A percentile compares a stretch with the other conserved stretches of the same genome.
phyloP scores from a whole-genome alignment of 78 protist genomes.

The Bodo saltans region DNA sequence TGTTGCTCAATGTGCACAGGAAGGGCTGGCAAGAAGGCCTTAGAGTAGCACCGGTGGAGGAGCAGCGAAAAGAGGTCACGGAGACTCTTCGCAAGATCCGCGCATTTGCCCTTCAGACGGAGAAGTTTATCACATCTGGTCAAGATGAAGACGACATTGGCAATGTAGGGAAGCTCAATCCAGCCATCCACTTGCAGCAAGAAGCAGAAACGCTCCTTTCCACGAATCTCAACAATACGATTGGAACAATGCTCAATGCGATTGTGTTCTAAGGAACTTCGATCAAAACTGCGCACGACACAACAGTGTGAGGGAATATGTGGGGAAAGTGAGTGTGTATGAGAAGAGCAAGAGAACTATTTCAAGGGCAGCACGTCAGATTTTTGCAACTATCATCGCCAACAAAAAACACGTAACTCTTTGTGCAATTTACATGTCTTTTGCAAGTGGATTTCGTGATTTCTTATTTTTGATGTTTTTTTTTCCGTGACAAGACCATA shows the following conservation, averaged over 20 bases:
- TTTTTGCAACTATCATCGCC: neutral
- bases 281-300: neutral
- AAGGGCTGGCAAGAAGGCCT: conserved; percentile 93
- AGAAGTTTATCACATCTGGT: conserved; percentile 69
- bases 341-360: neutral
- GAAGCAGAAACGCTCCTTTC: conserved; percentile 82
- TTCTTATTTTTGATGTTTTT: neutral
- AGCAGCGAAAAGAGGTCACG: conserved; percentile 66
- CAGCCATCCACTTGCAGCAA: conserved; percentile 76
- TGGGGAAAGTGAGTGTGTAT: neutral
- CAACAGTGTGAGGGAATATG: neutral
- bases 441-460: neutral
- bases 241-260: conserved; percentile 93
- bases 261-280: conserved; percentile 71
- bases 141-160: conserved; percentile 64
- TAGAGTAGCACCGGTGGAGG: conserved; percentile 56
- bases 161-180: conserved; percentile 72
- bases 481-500: neutral
- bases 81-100: conserved; percentile 70
- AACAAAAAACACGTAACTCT: neutral
- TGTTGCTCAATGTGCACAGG: conserved; percentile 89
- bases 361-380: neutral
- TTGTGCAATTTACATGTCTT: neutral
- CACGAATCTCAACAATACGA: conserved; percentile 83
- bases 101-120: conserved; percentile 63